Evolutionary conservation across 805 yeast species (phyloP).

Genomic region (Yarrowia porcina): DNA sequence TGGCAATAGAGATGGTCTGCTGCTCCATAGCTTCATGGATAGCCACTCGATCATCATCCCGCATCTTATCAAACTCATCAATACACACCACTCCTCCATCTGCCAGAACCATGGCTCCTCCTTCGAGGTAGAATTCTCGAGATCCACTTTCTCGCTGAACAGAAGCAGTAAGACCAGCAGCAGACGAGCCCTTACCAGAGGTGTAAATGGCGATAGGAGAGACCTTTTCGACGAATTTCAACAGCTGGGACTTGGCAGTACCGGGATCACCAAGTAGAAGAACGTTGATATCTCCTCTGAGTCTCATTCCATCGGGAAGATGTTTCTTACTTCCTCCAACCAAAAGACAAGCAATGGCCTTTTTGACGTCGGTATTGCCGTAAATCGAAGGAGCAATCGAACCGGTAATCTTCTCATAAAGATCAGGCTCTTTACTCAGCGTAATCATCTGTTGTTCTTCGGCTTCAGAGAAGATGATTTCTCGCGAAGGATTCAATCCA

Average conservation of each 20-base stretch:
- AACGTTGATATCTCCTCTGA: conserved; percentile 96
- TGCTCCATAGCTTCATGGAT: conserved; percentile 99
- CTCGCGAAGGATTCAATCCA: conserved; percentile 36
- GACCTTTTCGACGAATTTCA: conserved; percentile 92
- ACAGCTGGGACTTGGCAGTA: conserved; percentile 94
- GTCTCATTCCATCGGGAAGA: conserved; percentile 92
- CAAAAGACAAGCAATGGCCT: conserved; percentile 84
- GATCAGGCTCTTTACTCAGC: conserved; percentile 75
- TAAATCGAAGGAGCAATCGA: conserved; percentile 96
- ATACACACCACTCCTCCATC: conserved; percentile 99
- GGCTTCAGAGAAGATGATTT: conserved; percentile 79
- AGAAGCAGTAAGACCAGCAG: conserved; percentile 98
- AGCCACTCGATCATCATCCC: conserved; percentile 98
- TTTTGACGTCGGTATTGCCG: conserved; percentile 90
- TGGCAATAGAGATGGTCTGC: conserved; percentile 97
- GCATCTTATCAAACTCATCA: conserved; percentile 98
- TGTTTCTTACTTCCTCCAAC: conserved; percentile 93
- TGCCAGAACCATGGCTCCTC: conserved; percentile 99
- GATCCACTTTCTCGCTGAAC: conserved; percentile 87
- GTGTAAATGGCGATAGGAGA: conserved; percentile 95
- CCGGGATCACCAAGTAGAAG: conserved; percentile 96
- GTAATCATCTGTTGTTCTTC: conserved; percentile 90
- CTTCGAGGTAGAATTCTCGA: conserved; percentile 91
- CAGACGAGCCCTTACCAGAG: conserved; percentile 98
- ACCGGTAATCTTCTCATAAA: conserved; percentile 78